Base-by-base conservation (phyloP, 306 rosid species). In the Gastrolobium villosum region DNA sequence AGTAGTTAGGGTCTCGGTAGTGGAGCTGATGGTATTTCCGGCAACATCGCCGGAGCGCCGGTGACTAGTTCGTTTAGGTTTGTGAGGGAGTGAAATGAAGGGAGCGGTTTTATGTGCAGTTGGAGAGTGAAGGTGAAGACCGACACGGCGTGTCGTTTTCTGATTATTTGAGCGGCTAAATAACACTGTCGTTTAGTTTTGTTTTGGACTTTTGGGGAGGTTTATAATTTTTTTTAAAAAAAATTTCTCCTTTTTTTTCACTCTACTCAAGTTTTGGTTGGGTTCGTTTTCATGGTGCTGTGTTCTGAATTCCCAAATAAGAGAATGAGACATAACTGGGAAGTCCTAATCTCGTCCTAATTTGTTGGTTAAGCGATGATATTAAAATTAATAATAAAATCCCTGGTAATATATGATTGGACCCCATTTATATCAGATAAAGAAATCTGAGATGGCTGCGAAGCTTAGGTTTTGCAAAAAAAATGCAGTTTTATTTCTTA, bases 31-130 rank as follows among this genome's bases (percentile, higher is more conserved):
- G 13, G 79, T 1, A 82, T 76, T 30, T 9, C 96, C 89, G 86
- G 90, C 76, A 7, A 77, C 99, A 90, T 96, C 26, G 88, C 94
- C 88, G 87, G 89, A 60, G 45, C 5, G 26, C 56, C 75, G 81
- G 81, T 59, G 76, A 62, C 43, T 9, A 40, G 6, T 11, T 37
- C 10, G 53, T 65, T 61, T 34, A 4, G 75, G 49, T 74, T 41
- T 30, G 61, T 59, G 81, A 54, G 80, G 63, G 59, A 48, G 20
- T 5, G 65, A 11, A 13, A 5, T 28, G 75, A 30, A 9, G 53
- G 74, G 34, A 7, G 39, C 65, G 79, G 72, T 78, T 34, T 11
- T 72, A 52, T 46, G 74, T 7, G 74, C 61, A 56, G 69, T 65
- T 79, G 82, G 61, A 31, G 73, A 48, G 84, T 71, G 66, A 72